phyloP scores from a whole-genome alignment of 495 filamentous ascomycete species.

The Lophiotrema nucula region DNA sequence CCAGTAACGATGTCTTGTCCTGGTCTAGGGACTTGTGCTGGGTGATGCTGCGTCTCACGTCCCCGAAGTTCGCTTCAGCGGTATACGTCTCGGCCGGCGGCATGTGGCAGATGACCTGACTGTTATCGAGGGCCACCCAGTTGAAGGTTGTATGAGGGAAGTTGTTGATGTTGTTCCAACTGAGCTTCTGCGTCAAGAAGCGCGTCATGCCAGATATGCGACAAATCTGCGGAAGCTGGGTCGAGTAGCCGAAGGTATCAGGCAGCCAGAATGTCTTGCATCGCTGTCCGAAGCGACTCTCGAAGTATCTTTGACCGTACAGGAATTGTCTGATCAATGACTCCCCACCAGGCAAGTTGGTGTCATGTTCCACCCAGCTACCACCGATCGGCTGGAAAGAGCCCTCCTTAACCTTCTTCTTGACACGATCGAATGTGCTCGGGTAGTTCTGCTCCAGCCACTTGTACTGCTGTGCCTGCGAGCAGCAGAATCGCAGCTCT shows the following conservation, averaged over 20 bases:
- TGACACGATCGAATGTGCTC: constrained; percentile 82
- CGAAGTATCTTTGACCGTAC: constrained; percentile 90
- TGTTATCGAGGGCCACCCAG: constrained; percentile 93
- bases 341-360: constrained; percentile 93
- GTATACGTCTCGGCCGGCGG: constrained; percentile 92
- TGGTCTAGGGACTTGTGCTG: constrained; percentile 95
- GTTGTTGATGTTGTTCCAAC: constrained; percentile 98
- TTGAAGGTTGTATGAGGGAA: constrained; percentile 99
- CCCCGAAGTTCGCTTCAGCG: constrained; percentile 89
- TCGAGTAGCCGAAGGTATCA: constrained; percentile 96
- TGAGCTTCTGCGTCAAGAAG: constrained; percentile 96
- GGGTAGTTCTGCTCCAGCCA: constrained; percentile 93
- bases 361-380: constrained; percentile 99
- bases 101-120: constrained; percentile 97
- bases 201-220: constrained; percentile 89
- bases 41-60: constrained; percentile 83
- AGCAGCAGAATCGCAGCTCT: constrained; percentile 86
- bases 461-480: constrained; percentile 95
- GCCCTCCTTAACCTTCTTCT: constrained; percentile 82
- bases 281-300: constrained; percentile 87
- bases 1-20: constrained; percentile 80
- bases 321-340: constrained; percentile 93
- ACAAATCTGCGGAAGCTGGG: constrained; percentile 89
- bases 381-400: constrained; percentile 93
- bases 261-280: constrained; percentile 94